phyloP scores from a whole-genome alignment of 1,284 basidiomycete genomes.

The Irpex lacteus region DNA sequence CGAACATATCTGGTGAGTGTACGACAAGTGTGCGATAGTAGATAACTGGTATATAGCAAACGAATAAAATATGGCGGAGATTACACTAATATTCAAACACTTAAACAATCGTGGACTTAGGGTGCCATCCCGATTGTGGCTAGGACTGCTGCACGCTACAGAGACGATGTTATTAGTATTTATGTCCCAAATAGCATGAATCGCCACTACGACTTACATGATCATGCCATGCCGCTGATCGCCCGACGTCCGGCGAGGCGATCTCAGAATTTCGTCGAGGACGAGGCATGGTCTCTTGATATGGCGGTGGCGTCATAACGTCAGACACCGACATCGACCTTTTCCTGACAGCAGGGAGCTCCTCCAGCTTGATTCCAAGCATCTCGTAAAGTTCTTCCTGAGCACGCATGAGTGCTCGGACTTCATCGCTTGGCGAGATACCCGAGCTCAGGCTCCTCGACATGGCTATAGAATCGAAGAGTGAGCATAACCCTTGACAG shows the following conservation, averaged over 20 bases:
- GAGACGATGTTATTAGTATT: background rate
- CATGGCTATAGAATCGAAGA: background rate
- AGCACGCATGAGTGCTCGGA: constrained; percentile 52
- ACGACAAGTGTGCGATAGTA: background rate
- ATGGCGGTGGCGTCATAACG: constrained; percentile 17
- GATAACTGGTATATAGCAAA: background rate
- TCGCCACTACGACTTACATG: constrained; percentile 8
- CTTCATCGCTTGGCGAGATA: constrained; percentile 28
- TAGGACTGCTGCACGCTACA: constrained; percentile 15
- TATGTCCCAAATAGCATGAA: background rate
- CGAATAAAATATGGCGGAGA: background rate
- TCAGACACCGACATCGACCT: constrained; percentile 43
- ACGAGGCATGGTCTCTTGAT: constrained; percentile 2
- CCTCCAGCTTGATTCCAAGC: constrained; percentile 53
- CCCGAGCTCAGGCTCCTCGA: constrained; percentile 6
- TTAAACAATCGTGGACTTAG: background rate
- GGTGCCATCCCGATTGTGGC: constrained; percentile 16
- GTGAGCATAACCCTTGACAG: background rate
- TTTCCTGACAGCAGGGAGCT: constrained; percentile 34
- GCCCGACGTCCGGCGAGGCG: constrained; percentile 17
- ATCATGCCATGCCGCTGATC: constrained; percentile 5
- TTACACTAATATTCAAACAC: background rate
- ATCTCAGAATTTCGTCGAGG: constrained; percentile 26
- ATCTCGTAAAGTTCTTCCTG: constrained; percentile 70
- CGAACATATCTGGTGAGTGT: background rate